phyloP scores from a whole-genome alignment of 176 grass and related monocot genomes.

The Zea mays region Zm-B73-REFERENCE-NAM-5.0 NC_050103.1:154659001-154659500 shows the following conservation, averaged over 20 bases:
- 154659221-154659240: neutral
- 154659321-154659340: neutral
- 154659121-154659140: too few species aligned
- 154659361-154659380: neutral
- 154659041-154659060: too few species aligned
- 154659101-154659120: too few species aligned
- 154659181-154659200: conserved; percentile 2
- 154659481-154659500: conserved; percentile 5
- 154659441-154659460: neutral
- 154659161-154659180: neutral
- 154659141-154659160: neutral
- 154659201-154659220: neutral
- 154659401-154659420: neutral
- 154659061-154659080: too few species aligned
- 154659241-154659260: neutral
- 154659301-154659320: neutral
- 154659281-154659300: neutral
- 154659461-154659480: neutral
- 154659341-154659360: neutral
- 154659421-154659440: neutral
- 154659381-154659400: neutral
- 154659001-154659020: too few species aligned
- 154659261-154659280: neutral
- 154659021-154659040: too few species aligned
- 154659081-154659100: too few species aligned